Evolutionary conservation across 345 rosid genomes (phyloP).

Genomic region (Gossypium longicalyx): DNA sequence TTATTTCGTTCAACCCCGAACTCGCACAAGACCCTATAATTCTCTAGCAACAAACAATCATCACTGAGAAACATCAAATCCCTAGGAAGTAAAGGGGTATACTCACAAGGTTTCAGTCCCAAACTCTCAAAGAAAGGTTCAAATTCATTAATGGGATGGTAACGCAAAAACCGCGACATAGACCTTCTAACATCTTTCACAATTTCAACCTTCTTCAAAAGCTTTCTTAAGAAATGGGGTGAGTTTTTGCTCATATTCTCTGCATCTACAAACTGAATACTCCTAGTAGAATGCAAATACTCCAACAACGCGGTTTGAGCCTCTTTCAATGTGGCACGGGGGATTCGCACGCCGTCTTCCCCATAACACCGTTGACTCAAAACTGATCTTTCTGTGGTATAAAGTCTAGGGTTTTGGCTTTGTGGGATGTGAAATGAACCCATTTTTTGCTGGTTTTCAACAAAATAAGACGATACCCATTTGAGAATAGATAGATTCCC

Average conservation of each 20-base stretch:
- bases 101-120: slow-evolving; percentile 54
- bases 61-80: slow-evolving; percentile 58
- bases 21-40: slow-evolving; percentile 55
- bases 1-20: slow-evolving; percentile 57
- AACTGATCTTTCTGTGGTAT: slow-evolving; percentile 22
- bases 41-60: slow-evolving; percentile 52
- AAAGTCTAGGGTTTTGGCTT: slow-evolving; percentile 41
- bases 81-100: slow-evolving; percentile 38
- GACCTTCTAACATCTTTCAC: slow-evolving; percentile 34
- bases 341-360: slow-evolving; percentile 19
- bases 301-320: slow-evolving; percentile 68
- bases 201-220: slow-evolving; percentile 33
- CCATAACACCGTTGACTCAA: slow-evolving; percentile 10
- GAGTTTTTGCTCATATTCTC: slow-evolving; percentile 67
- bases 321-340: slow-evolving; percentile 31
- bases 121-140: slow-evolving; percentile 83
- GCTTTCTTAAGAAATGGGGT: slow-evolving; percentile 38
- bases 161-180: slow-evolving; percentile 46
- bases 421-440: slow-evolving; percentile 21
- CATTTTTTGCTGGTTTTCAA: slow-evolving; percentile 22
- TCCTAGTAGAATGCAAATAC: slow-evolving; percentile 59
- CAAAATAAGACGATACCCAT: slow-evolving; percentile 36
- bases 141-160: slow-evolving; percentile 78
- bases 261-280: slow-evolving; percentile 52
- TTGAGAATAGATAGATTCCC: slow-evolving; percentile 33